phyloP scores from a whole-genome alignment of 257 asterid genomes.

The Solanum megistacrolobum region DNA sequence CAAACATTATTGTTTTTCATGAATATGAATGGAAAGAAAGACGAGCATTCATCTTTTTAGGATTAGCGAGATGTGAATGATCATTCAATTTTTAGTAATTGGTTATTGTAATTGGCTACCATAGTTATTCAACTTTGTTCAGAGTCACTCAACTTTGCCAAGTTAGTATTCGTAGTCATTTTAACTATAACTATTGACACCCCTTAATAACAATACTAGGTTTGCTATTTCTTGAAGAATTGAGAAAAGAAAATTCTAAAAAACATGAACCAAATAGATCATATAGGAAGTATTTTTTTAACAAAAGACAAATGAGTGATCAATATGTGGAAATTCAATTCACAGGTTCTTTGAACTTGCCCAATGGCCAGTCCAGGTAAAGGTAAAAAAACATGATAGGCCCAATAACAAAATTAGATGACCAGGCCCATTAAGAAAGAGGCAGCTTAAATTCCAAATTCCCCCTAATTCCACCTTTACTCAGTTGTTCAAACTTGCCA shows the following conservation, averaged over 20 bases:
- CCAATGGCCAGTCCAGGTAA: background rate
- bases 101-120: too few relatives aligned
- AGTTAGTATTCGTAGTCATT: too few relatives aligned
- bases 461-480: slow-evolving; percentile 8
- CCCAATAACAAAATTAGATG: background rate
- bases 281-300: background rate
- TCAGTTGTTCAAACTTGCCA: slow-evolving; percentile 14
- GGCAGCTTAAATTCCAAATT: background rate
- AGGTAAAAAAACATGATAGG: background rate
- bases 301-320: background rate
- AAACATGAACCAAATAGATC: background rate
- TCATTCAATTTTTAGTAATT: background rate
- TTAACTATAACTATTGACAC: too few relatives aligned
- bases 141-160: too few relatives aligned
- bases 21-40: background rate
- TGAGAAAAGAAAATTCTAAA: background rate
- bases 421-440: background rate
- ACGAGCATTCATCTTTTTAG: background rate
- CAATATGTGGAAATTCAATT: background rate
- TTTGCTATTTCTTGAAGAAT: background rate
- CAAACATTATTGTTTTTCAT: background rate
- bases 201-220: background rate
- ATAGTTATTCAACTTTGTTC: too few relatives aligned
- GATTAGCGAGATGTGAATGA: background rate
- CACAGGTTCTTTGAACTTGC: too few relatives aligned